Evolutionary conservation across 257 asterid genomes (phyloP), one percentile per base, ranked within the genome.

Genomic region (Nicotiana obtusifolia): DNA sequence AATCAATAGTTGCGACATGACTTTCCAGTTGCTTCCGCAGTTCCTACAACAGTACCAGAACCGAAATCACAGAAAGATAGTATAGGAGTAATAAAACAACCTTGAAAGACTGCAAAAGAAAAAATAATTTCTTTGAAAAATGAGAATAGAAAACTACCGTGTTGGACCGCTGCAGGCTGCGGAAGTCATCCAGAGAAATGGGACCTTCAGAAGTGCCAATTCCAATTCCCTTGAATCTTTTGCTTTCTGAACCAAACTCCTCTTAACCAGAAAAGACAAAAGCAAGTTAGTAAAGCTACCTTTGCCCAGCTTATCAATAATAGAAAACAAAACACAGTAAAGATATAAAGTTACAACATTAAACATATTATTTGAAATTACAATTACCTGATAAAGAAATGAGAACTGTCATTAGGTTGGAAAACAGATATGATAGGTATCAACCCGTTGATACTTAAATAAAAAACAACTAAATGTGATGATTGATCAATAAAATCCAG

Each of bases 151-250:
- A 64, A 11, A 81, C 66, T 90, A 96, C 99, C 95, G 81, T 89
- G 86, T 96, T 96, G 31, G 99, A 96, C 86, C 92, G 89, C 85
- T 96, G 98, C 84, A 96, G 91, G 89, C 98, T 94, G 53, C 97
- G 94, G 66, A 96, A 96, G 91, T 96, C 98, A 82, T 93, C 97
- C 79, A 96, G 98, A 75, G 98, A 94, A 79, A 96, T 85, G 61
- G 99, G 98, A 83, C 98, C 98, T 87, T 91, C 94, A 78, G 92
- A 87, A 84, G 97, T 86, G 80, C 98, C 98, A 81, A 96, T 91
- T 65, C 99, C 99, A 80, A 96, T 94, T 84, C 99, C 99, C 88
- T 96, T 94, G 69, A 87, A 83, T 85, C 95, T 91, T 87, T 96
- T 96, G 95, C 60, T 94, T 86, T 91, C 97, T 59, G 88, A 81